phyloP scores from a whole-genome alignment of 2,329 filamentous ascomycete species.

The Aureobasidium sp. region DNA sequence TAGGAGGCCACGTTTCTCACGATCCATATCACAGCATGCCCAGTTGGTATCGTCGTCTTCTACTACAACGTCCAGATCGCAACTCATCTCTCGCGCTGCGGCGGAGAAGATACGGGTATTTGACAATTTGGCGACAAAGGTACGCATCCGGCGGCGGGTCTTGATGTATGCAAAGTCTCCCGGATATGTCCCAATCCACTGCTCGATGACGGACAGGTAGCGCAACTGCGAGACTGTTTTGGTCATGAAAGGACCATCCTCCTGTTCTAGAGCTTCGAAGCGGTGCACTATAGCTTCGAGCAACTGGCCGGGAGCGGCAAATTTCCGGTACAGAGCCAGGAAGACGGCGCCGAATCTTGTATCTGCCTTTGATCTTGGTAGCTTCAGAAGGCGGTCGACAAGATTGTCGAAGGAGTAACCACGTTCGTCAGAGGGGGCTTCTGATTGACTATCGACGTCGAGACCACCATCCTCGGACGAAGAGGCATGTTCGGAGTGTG shows the following conservation, averaged over 20 bases:
- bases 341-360: conserved; percentile 83
- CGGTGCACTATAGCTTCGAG: conserved; percentile 70
- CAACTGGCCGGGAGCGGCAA: conserved; percentile 71
- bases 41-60: conserved; percentile 91
- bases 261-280: conserved; percentile 61
- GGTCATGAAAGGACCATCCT: conserved; percentile 61
- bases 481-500: conserved; percentile 59
- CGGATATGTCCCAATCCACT: conserved; percentile 84
- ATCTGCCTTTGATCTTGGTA: conserved; percentile 79
- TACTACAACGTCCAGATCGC: conserved; percentile 64
- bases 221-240: conserved; percentile 75
- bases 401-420: conserved; percentile 46
- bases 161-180: conserved; percentile 80
- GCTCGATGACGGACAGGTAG: conserved; percentile 73
- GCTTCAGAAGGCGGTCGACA: conserved; percentile 76
- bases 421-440: conserved; percentile 47
- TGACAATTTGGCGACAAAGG: conserved; percentile 68
- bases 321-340: conserved; percentile 87
- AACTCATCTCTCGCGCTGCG: conserved; percentile 75
- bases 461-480: conserved; percentile 50
- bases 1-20: conserved; percentile 28
- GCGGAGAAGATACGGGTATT: conserved; percentile 73
- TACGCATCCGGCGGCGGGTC: conserved; percentile 63
- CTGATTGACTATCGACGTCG: conserved; percentile 15
- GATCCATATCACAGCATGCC: conserved; percentile 70